phyloP scores from a whole-genome alignment of 495 filamentous ascomycete species.

The Aspergillus taichungensis region DNA sequence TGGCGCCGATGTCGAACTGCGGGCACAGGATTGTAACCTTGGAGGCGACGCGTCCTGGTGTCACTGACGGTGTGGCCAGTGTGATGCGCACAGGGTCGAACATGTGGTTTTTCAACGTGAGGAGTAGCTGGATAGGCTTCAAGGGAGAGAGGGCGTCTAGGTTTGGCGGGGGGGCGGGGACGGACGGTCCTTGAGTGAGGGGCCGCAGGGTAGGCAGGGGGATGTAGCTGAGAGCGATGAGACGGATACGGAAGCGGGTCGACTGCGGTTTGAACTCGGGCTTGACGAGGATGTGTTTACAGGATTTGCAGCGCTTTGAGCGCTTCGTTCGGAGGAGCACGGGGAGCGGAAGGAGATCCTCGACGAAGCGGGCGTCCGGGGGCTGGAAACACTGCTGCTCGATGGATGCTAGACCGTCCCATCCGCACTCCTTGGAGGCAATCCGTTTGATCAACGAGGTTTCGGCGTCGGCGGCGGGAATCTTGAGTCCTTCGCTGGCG shows the following conservation, averaged over 20 bases:
- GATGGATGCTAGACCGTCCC: conserved; percentile 44
- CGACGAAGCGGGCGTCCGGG: conserved; percentile 43
- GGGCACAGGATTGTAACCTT: conserved; percentile 91
- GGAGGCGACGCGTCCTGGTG: conserved; percentile 65
- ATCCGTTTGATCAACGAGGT: conserved; percentile 32
- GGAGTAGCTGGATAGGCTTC: conserved; percentile 67
- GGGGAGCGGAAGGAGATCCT: conserved; percentile 68
- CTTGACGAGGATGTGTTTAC: conserved; percentile 90
- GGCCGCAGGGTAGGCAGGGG: conserved; percentile 66
- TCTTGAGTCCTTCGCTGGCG: conserved; percentile 58
- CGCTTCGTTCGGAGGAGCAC: conserved; percentile 82
- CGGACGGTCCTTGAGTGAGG: conserved; percentile 37
- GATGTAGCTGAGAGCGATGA: conserved; percentile 84
- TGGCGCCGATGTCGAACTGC: conserved; percentile 89
- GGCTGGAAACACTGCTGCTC: conserved; percentile 44
- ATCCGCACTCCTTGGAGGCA: conserved; percentile 39
- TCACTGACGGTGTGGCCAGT: conserved; percentile 73
- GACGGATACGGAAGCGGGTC: conserved; percentile 79
- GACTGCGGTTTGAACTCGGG: conserved; percentile 84
- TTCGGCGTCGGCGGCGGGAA: conserved; percentile 44
- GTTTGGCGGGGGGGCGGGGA: conserved; percentile 22
- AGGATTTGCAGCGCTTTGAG: conserved; percentile 82
- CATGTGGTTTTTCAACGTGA: conserved; percentile 87
- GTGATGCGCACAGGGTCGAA: conserved; percentile 84
- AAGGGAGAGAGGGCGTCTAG: conserved; percentile 51